These are phyloP conservation scores for Mrakia frigida DNA, from an alignment of 768 basidiomycete genomes.

Conservation along the genomic window DNA sequence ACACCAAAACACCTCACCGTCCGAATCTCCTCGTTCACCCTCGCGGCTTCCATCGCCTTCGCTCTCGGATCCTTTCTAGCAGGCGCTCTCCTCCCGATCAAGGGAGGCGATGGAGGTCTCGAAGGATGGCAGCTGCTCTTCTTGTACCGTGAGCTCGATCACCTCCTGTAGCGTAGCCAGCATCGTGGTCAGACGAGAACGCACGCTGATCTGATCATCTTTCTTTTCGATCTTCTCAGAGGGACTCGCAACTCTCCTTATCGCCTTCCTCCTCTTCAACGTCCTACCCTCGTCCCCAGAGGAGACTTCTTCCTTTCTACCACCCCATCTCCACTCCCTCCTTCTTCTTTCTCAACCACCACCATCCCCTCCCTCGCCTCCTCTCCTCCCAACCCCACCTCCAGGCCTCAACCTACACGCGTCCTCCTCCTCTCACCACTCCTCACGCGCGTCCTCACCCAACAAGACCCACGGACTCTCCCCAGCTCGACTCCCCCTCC, in stretches of 20 bases:
- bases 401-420: neutral
- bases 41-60: slow-evolving; percentile 29
- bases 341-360: neutral
- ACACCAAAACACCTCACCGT: slow-evolving; percentile 13
- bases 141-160: neutral
- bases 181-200: neutral
- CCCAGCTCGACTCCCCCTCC: neutral
- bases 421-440: neutral
- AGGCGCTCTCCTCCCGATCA: slow-evolving; percentile 16
- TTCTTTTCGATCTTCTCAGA: neutral
- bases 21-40: slow-evolving; percentile 26
- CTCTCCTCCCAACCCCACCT: neutral
- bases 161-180: neutral
- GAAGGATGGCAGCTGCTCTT: slow-evolving; percentile 27
- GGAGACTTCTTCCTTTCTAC: neutral
- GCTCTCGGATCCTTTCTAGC: slow-evolving; percentile 22
- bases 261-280: slow-evolving; percentile 6
- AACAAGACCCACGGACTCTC: neutral
- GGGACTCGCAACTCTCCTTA: neutral
- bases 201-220: neutral
- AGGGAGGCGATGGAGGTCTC: neutral
- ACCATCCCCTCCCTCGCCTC: neutral
- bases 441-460: neutral
- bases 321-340: slow-evolving; percentile 8
- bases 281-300: neutral